Conservation (phyloP, 305 asterid species). For the Salvia sclarea region DNA sequence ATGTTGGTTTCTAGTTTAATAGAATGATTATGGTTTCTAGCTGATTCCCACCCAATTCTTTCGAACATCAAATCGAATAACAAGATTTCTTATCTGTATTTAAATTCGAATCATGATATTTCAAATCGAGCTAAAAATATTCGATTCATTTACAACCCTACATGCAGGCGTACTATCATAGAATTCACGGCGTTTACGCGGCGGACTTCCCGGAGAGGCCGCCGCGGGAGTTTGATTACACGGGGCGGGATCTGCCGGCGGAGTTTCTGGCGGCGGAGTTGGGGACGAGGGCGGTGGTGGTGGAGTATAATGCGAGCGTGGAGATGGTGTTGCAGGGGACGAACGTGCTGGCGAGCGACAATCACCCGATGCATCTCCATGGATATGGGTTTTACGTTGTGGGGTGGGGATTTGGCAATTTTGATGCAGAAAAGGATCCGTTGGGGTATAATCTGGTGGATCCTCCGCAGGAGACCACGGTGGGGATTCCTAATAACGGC, state of each 20-base stretch:
- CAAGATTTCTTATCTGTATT: too few species aligned
- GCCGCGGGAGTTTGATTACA: constrained; percentile 38
- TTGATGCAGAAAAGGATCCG: constrained; percentile 31
- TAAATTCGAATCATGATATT: too few species aligned
- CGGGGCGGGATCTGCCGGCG: constrained; percentile 27
- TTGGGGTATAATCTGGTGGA: constrained; percentile 43
- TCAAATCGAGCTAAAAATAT: too few species aligned
- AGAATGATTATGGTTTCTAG: too few species aligned
- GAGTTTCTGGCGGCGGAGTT: constrained; percentile 33
- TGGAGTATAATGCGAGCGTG: constrained; percentile 45
- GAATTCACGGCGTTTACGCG: constrained; percentile 25
- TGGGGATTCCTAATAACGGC: constrained; percentile 48
- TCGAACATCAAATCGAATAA: too few species aligned
- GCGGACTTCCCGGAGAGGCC: constrained; percentile 41
- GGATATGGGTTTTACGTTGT: constrained; percentile 50
- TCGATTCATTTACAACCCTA: too few species aligned
- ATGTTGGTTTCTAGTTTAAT: too few species aligned
- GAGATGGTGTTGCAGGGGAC: constrained; percentile 56
- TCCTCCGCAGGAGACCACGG: constrained; percentile 46
- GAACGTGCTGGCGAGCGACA: constrained; percentile 43
- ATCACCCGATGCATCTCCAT: constrained; percentile 57
- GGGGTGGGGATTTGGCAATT: constrained; percentile 57
- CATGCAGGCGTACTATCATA: constrained; percentile 36
- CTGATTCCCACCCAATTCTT: too few species aligned
- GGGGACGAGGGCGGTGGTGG: constrained; percentile 43